Conservation (phyloP, 2,329 filamentous ascomycete genomes). For the Botrytis sinoallii region DNA sequence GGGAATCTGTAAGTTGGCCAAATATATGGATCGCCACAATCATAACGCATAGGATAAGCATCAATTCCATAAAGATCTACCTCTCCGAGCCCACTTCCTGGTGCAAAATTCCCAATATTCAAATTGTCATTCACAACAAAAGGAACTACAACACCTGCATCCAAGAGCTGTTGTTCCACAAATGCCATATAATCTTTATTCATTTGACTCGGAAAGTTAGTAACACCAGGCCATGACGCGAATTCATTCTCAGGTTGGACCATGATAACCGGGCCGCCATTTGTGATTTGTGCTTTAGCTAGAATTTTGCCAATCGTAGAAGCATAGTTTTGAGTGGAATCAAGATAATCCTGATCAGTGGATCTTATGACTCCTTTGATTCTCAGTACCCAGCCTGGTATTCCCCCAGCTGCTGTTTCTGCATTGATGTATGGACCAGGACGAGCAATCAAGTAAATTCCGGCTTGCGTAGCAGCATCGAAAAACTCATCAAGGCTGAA, state of each 20-base stretch:
- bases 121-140: slow-evolving; percentile 70
- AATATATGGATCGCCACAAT: slow-evolving; percentile 45
- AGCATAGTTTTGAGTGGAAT: slow-evolving; percentile 62
- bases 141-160: slow-evolving; percentile 69
- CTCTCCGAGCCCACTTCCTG: not conserved
- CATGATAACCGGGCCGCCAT: slow-evolving; percentile 75
- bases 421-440: slow-evolving; percentile 68
- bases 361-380: slow-evolving; percentile 63
- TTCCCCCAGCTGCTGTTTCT: slow-evolving; percentile 72
- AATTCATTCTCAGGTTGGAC: slow-evolving; percentile 85
- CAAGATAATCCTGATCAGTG: slow-evolving; percentile 56
- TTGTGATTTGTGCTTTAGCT: slow-evolving; percentile 75
- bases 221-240: slow-evolving; percentile 45
- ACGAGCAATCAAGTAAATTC: slow-evolving; percentile 71
- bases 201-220: slow-evolving; percentile 47
- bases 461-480: slow-evolving; percentile 66
- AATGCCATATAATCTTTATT: slow-evolving; percentile 67
- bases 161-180: slow-evolving; percentile 64
- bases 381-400: slow-evolving; percentile 75
- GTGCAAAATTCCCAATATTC: slow-evolving; percentile 21
- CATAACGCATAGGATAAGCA: slow-evolving; percentile 45
- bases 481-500: slow-evolving; percentile 74
- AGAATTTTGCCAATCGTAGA: slow-evolving; percentile 60
- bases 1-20: slow-evolving; percentile 60
- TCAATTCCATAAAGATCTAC: slow-evolving; percentile 42